Evolutionary conservation across 108 stramenopile genomes (phyloP), one percentile per base, ranked within the genome.

Genomic region (Cylindrotheca fusiformis): DNA sequence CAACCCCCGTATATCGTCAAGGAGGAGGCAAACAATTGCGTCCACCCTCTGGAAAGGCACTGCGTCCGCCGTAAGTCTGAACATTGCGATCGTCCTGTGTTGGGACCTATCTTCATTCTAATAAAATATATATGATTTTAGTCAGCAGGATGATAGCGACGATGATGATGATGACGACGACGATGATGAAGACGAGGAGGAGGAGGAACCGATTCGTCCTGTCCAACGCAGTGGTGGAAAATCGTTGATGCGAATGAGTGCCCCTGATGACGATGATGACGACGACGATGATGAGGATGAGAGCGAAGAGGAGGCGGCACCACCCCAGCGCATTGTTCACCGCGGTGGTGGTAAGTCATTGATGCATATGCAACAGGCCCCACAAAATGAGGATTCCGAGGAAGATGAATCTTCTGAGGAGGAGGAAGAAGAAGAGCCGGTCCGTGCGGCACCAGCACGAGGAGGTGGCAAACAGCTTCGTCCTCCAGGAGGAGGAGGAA

Each of bases 1-100:
- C 75, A 41, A 32, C 49, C 47, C 78, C 55, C 31, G 72, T 53
- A 18, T 67, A 41, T 31, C 60, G 45, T 19, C 65, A 65, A 6
- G 60, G 63, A 20, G 84, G 78, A 33, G 87, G 90, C 32, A 92
- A 92, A 58, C 87, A 86, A 46, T 75, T 93, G n/a, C 69, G 78
- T 46, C 67, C 77, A 19, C 60, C 75, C 0, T 74, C 80, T 17
- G 90, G 90, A n/a, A 92, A 92, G 54, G 79, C 83, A 41, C 66
- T 92, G 47, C 81, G 77, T 30, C 60, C 78, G 50, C 79, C 78
- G 57, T 72, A 71, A 71, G 70, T 75, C 14, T 41, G 36, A 14
- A 14, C 36, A 41, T 41, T 14, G 6, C 36, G 36, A 41, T n/a
- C 51, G 30, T 41, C 36, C n/a, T 21, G 60, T 52, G 21, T n/a